These are phyloP conservation scores for Suillus luteus DNA, from an alignment of 768 basidiomycete species.

Conservation along the genomic window DNA sequence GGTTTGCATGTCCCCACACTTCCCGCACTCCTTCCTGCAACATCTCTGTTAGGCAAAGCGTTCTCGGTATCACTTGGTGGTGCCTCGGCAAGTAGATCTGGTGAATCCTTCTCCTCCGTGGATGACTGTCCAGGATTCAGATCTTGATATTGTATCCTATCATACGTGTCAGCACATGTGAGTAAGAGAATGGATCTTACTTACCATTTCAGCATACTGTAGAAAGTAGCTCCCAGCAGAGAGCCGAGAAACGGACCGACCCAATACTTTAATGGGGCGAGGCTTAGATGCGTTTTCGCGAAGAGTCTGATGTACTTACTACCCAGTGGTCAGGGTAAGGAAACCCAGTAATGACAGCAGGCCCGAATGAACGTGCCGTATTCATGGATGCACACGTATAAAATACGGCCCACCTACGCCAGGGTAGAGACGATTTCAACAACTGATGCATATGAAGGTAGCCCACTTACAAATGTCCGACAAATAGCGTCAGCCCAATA, in stretches of 20 bases:
- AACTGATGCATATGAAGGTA: not conserved
- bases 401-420: constrained; percentile 52
- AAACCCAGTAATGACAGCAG: constrained; percentile 64
- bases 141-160: constrained; percentile 30
- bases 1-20: not conserved
- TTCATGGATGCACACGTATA: constrained; percentile 72
- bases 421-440: constrained; percentile 1
- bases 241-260: constrained; percentile 70
- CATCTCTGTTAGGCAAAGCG: not conserved
- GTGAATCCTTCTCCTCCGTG: constrained; percentile 29
- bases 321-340: constrained; percentile 57
- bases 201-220: constrained; percentile 55
- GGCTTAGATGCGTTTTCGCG: not conserved
- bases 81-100: constrained; percentile 11
- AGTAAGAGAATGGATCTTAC: constrained; percentile 18
- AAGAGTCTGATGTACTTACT: constrained; percentile 37
- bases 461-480: constrained; percentile 55
- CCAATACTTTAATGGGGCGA: constrained; percentile 53
- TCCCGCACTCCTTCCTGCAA: not conserved
- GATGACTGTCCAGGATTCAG: constrained; percentile 33
- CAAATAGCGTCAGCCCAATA: constrained; percentile 65
- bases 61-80: not conserved
- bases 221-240: constrained; percentile 58
- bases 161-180: constrained; percentile 10
- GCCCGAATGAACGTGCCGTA: constrained; percentile 69